A percentile compares a stretch with the other conserved stretches of the same genome.
phyloP scores from a whole-genome alignment of 139 green algal species.

The Chlamydomonas incerta region DNA sequence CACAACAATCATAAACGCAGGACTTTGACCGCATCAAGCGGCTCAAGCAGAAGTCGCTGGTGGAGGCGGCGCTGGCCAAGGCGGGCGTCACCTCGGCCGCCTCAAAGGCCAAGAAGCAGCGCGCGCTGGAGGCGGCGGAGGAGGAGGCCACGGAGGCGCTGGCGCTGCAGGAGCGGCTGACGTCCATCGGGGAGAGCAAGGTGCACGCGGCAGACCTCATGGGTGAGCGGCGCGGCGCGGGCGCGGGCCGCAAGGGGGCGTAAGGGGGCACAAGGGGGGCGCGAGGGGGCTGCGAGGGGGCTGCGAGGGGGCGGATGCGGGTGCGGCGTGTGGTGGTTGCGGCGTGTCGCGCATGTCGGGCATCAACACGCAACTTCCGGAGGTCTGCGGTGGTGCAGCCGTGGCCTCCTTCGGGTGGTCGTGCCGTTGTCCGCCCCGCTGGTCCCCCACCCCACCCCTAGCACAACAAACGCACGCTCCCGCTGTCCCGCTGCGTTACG shows the following conservation, averaged over 20 bases:
- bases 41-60: constrained; percentile 66
- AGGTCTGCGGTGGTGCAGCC: too few species aligned
- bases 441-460: too few species aligned
- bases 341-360: too few species aligned
- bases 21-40: constrained; percentile 90
- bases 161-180: constrained; percentile 54
- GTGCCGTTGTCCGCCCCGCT: too few species aligned
- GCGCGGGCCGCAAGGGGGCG: neutral
- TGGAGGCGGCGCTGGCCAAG: constrained; percentile 82
- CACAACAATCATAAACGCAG: too few species aligned
- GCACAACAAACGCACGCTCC: too few species aligned
- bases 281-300: neutral
- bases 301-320: neutral
- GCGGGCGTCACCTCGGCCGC: constrained; percentile 81
- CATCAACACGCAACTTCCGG: too few species aligned
- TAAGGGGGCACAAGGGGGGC: neutral
- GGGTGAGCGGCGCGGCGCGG: constrained; percentile 42
- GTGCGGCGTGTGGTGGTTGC: neutral
- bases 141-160: constrained; percentile 83
- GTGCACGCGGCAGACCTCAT: constrained; percentile 75
- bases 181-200: constrained; percentile 59
- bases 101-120: constrained; percentile 58
- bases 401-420: too few species aligned
- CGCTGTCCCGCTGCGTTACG: too few species aligned
- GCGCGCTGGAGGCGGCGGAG: constrained; percentile 71